Percentiles rank a stretch among this genome's conserved stretches.
These are phyloP conservation scores for Cucurbita ficifolia DNA, from an alignment of 306 rosid genomes.

Conservation along the genomic window DNA sequence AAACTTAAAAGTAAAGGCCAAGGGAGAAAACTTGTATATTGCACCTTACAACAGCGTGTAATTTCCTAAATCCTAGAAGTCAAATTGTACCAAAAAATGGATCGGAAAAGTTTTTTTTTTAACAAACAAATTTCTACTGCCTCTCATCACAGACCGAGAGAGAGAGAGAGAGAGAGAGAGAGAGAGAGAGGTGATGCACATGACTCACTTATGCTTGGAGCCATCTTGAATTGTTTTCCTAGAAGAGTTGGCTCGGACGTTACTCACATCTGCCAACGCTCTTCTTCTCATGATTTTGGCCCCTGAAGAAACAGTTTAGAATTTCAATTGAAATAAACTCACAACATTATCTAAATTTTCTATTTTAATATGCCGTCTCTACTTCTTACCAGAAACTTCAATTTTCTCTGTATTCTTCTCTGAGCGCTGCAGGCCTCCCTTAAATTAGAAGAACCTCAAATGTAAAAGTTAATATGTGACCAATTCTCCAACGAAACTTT, in stretches of 20 bases:
- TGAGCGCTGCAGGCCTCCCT: conserved; percentile 33
- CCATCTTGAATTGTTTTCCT: conserved; percentile 14
- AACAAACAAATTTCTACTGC: neutral
- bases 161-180: neutral
- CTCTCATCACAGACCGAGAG: neutral
- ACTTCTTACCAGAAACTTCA: conserved; percentile 34
- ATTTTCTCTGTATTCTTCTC: conserved; percentile 29
- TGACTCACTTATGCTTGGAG: conserved; percentile 51
- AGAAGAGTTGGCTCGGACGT: conserved; percentile 27
- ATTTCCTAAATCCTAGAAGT: neutral
- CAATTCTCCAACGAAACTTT: neutral
- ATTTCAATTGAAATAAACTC: neutral
- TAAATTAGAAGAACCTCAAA: conserved; percentile 10
- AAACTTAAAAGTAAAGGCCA: neutral
- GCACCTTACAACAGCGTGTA: neutral
- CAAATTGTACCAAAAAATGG: neutral
- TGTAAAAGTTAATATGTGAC: conserved; percentile 2
- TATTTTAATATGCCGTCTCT: neutral
- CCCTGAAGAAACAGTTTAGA: conserved; percentile 20
- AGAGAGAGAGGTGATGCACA: neutral
- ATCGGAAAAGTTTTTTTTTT: neutral
- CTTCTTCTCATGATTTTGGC: conserved; percentile 29
- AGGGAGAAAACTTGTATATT: neutral
- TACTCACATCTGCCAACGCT: conserved; percentile 75
- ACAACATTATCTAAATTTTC: neutral